Evolutionary conservation across 257 asterid species (phyloP).

Genomic region (Lycium barbarum): DNA sequence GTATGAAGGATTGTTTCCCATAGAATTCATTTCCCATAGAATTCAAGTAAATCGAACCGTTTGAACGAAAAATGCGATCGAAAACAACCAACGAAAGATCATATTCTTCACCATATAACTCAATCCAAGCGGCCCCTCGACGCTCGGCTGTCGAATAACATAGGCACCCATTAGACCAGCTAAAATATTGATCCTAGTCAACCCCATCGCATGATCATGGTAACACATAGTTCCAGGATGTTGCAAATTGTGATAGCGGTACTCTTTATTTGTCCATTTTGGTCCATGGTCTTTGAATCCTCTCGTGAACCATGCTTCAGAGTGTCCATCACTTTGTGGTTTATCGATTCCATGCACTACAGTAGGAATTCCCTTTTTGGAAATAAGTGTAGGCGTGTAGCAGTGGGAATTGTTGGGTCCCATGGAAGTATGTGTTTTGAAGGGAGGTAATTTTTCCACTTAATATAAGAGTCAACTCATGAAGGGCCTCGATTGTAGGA

Average conservation of each 20-base stretch:
- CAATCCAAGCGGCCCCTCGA: conserved; percentile 64
- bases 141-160: conserved; percentile 55
- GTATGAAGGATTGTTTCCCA: conserved; percentile 76
- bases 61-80: conserved; percentile 59
- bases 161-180: conserved; percentile 86
- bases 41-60: conserved; percentile 82
- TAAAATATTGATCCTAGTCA: conserved; percentile 85
- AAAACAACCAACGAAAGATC: conserved; percentile 71
- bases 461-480: conserved; percentile 57
- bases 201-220: conserved; percentile 94
- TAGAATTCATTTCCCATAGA: conserved; percentile 75
- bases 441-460: conserved; percentile 77
- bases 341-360: conserved; percentile 78
- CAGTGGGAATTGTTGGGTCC: conserved; percentile 86
- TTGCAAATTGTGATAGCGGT: conserved; percentile 68
- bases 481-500: conserved; percentile 84
- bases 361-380: conserved; percentile 66
- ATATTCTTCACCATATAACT: conserved; percentile 52
- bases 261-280: conserved; percentile 55
- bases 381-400: conserved; percentile 55
- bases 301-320: conserved; percentile 74
- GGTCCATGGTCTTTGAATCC: conserved; percentile 61
- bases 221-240: conserved; percentile 94
- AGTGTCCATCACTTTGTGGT: conserved; percentile 75
- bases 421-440: conserved; percentile 82